phyloP scores from a whole-genome alignment of 2,329 filamentous ascomycete genomes.

The Fusarium marasasianum region DNA sequence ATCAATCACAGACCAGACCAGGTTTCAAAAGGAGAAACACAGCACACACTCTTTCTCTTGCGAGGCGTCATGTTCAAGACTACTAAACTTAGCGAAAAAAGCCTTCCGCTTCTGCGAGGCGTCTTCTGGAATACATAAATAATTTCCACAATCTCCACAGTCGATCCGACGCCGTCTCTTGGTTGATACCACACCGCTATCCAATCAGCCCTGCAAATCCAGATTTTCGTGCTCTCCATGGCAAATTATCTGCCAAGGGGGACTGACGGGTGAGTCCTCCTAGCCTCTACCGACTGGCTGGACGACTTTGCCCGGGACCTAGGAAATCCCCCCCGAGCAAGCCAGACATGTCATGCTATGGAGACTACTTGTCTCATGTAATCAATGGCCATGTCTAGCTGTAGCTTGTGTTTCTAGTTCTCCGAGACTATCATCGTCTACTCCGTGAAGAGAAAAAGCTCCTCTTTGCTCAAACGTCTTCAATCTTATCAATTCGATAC shows the following conservation, averaged over 20 bases:
- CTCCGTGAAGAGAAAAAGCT: neutral
- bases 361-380: neutral
- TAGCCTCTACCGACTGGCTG: constrained; percentile 36
- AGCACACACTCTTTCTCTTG: neutral
- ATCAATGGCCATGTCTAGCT: neutral
- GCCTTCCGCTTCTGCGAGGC: constrained; percentile 12
- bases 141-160: constrained; percentile 41
- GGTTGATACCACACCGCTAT: constrained; percentile 35
- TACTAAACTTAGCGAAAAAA: constrained; percentile 12
- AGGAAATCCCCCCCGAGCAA: constrained; percentile 16
- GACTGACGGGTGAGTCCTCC: neutral
- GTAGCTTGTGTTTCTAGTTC: neutral
- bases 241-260: constrained; percentile 28
- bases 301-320: constrained; percentile 24
- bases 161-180: constrained; percentile 28
- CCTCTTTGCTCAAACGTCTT: constrained; percentile 32
- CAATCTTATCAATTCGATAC: constrained; percentile 21
- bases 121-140: constrained; percentile 39
- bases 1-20: neutral
- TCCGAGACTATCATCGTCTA: neutral
- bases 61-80: constrained; percentile 16
- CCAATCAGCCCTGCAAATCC: constrained; percentile 43
- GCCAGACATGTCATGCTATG: neutral
- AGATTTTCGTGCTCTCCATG: constrained; percentile 1
- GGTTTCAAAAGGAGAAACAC: constrained; percentile 21